Evolutionary conservation across 2,329 filamentous ascomycete species (phyloP).

Genomic region (Botrytis byssoidea): DNA sequence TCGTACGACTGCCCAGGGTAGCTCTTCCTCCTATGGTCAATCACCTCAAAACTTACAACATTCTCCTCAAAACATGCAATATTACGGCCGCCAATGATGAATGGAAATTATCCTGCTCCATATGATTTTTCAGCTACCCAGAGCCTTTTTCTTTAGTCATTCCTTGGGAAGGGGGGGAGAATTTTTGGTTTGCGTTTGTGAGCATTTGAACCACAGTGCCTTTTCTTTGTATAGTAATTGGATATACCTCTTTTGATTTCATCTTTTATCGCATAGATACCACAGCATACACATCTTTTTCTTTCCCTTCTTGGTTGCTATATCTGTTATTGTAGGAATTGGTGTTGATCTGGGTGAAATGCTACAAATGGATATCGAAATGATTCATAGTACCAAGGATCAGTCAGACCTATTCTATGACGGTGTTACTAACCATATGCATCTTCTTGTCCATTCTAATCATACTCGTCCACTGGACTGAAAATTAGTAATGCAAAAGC

Average conservation of each 20-base stretch:
- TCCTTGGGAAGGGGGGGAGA: neutral
- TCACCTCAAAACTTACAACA: slow-evolving; percentile 29
- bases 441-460: neutral
- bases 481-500: neutral
- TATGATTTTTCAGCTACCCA: neutral
- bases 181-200: neutral
- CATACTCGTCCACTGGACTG: neutral
- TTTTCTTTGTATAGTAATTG: slow-evolving; percentile 12
- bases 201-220: neutral
- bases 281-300: slow-evolving; percentile 27
- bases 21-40: slow-evolving; percentile 33
- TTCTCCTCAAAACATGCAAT: slow-evolving; percentile 24
- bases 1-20: slow-evolving; percentile 32
- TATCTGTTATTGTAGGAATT: neutral
- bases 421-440: neutral
- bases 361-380: neutral
- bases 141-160: neutral
- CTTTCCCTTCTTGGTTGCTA: slow-evolving; percentile 10
- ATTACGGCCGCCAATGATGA: slow-evolving; percentile 29
- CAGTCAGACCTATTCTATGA: neutral
- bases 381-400: neutral
- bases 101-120: slow-evolving; percentile 15
- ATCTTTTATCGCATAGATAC: slow-evolving; percentile 33
- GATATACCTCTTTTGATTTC: slow-evolving; percentile 22
- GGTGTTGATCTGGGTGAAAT: neutral